phyloP scores from a whole-genome alignment of 2,329 filamentous ascomycete genomes.

The Cryphonectria carpinicola region DNA sequence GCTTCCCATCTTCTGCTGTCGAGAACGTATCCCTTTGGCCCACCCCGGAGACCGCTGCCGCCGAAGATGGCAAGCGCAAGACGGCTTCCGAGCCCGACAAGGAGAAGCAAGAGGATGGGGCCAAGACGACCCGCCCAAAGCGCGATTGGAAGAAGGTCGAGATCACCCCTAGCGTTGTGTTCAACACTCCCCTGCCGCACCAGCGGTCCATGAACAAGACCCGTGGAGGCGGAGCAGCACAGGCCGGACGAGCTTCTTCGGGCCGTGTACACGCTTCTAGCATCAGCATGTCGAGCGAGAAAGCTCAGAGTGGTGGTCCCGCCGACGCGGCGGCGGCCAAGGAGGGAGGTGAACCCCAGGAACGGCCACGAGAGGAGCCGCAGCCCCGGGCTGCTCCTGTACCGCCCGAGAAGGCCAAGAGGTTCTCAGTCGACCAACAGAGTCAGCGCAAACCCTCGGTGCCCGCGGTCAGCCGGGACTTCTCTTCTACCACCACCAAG shows the following conservation, averaged over 20 bases:
- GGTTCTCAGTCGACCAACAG: conserved; percentile 19
- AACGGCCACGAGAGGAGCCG: conserved; percentile 22
- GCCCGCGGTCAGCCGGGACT: conserved; percentile 23
- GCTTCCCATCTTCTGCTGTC: conserved; percentile 61
- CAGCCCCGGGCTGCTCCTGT: conserved; percentile 17
- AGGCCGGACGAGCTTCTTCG: conserved; percentile 44
- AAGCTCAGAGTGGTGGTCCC: conserved; percentile 18
- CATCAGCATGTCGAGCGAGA: conserved; percentile 34
- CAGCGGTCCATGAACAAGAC: conserved; percentile 50
- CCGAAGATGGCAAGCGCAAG: conserved; percentile 74
- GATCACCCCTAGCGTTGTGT: conserved; percentile 80
- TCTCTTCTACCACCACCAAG: conserved; percentile 21
- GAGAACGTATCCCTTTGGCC: conserved; percentile 85
- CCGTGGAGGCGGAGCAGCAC: conserved; percentile 48
- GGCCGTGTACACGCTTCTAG: conserved; percentile 31
- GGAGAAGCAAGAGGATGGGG: conserved; percentile 59
- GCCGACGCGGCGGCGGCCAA: conserved; percentile 14
- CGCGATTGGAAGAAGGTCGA: conserved; percentile 75
- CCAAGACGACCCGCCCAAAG: conserved; percentile 69
- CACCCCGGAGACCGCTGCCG: conserved; percentile 77
- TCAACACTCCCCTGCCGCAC: conserved; percentile 77
- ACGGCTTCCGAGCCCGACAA: conserved; percentile 65
- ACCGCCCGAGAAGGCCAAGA: conserved; percentile 27
- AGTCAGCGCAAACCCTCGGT: conserved; percentile 22
- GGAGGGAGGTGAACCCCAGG: conserved; percentile 18